Base-by-base conservation (phyloP, 2,329 filamentous ascomycete species). In the Peltaster fructicola region DNA sequence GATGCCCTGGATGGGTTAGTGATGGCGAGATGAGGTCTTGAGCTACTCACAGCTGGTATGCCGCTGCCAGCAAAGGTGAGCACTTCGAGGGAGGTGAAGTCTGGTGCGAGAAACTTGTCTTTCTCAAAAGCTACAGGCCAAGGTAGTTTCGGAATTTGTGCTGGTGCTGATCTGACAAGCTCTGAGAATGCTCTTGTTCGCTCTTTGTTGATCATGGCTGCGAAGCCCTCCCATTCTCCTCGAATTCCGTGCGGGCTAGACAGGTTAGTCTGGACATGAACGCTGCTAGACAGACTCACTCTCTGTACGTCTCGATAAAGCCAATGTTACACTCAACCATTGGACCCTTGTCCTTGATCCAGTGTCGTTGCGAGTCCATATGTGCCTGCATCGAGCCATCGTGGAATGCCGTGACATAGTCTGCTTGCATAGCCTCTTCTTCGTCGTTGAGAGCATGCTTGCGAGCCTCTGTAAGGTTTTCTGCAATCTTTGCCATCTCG, bases 31-130 rank as follows among this genome's bases (percentile, higher is more conserved):
- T 18, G 17, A 18, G 9, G 17, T 18, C 17, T 18, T 7, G 17
- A 18, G 9, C 7, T 22, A 23, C 22, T 38, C n/a, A 65, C 66
- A 8, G 65, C 66, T 11, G 67, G 68, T 22, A 73, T 68, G 6
- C 66, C 68, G 26, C 61, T 65, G 6, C 65, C 64, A 12, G 67
- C 65, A 39, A 93, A 93, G 1, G 76, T 81, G 32, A 93, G 54
- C 3, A 93, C 82, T 50, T 98, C 88, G 2, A 95, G 63, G 7
- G 78, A 88, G 0, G 88, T 95, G 46, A 98, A 98, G 49, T 98
- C 88, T 0, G 88, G 88, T 25, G 80, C 85, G 17, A 91, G 55
- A 52, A 98, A 98, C 44, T 77, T 82, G 57, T 93, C 84, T 53
- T 95, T 95, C 48, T 98, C 88, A 37, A 95, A 98, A 1, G 80